These are phyloP conservation scores for Aspergillus funiculosus DNA, from an alignment of 495 filamentous ascomycete species.

Conservation along the genomic window DNA sequence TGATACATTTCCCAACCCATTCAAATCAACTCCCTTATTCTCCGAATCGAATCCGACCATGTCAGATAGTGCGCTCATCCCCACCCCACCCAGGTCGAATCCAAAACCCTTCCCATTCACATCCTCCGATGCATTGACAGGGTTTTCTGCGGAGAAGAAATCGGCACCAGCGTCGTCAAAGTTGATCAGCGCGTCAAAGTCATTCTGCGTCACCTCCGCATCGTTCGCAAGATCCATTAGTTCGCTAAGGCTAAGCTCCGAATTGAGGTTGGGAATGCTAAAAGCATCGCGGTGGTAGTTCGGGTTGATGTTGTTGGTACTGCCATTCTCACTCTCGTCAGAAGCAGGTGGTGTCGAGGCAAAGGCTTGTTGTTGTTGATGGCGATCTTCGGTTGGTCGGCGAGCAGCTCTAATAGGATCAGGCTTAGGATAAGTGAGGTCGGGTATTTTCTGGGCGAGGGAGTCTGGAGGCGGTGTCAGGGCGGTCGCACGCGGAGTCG, in stretches of 20 bases:
- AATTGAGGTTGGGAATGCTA: constrained; percentile 30
- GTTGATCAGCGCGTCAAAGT: constrained; percentile 46
- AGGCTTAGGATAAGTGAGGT: constrained; percentile 37
- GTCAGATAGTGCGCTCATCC: constrained; percentile 24
- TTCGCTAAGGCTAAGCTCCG: constrained; percentile 40
- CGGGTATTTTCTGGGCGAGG: constrained; percentile 40
- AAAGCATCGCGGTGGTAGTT: constrained; percentile 30
- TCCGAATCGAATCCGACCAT: constrained; percentile 29
- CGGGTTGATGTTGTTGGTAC: constrained; percentile 40
- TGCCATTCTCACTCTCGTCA: constrained; percentile 43
- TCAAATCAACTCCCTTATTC: constrained; percentile 27
- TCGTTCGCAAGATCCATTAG: constrained; percentile 45
- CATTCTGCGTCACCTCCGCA: constrained; percentile 46
- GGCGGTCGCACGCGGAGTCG: constrained; percentile 27
- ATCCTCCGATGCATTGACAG: constrained; percentile 8
- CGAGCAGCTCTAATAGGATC: constrained; percentile 14
- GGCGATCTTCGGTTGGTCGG: constrained; percentile 19
- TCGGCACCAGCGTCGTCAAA: constrained; percentile 42
- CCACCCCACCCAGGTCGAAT: constrained; percentile 22
- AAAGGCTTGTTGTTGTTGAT: constrained; percentile 22
- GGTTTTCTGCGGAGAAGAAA: constrained; percentile 32
- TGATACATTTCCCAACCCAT: constrained; percentile 18
- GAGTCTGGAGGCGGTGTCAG: constrained; percentile 44
- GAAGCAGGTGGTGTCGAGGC: constrained; percentile 43
- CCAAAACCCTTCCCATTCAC: constrained; percentile 16